Evolutionary conservation across 2,329 filamentous ascomycete species (phyloP).

Genomic region (Aspergillus spinulosporus): DNA sequence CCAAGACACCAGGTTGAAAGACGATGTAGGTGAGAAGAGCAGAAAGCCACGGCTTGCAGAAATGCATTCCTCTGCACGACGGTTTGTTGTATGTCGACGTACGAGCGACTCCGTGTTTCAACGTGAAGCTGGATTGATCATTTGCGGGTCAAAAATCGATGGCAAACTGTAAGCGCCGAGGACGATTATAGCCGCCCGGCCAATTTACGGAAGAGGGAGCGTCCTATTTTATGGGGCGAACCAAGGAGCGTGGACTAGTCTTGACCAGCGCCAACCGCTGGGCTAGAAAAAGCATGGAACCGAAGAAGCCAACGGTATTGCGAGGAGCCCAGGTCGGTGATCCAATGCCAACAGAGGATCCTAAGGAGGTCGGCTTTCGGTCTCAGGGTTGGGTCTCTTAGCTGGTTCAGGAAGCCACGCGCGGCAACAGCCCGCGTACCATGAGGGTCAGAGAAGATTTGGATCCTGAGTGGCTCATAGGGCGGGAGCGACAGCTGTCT

Average conservation of each 20-base stretch:
- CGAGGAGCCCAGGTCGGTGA: not conserved
- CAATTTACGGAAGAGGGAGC: conserved; percentile 7
- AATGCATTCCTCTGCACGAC: conserved; percentile 2
- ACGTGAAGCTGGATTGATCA: not conserved
- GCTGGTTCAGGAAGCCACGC: conserved; percentile 15
- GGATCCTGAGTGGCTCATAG: conserved; percentile 11
- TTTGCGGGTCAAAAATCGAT: conserved; percentile 6
- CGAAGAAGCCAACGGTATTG: conserved; percentile 12
- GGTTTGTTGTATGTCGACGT: conserved; percentile 12
- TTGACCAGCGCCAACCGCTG: conserved; percentile 10
- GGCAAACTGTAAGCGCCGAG: conserved; percentile 11
- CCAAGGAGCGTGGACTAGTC: conserved; percentile 13
- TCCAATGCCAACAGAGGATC: conserved; percentile 8
- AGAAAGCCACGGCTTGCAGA: conserved; percentile 1
- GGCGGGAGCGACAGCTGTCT: conserved; percentile 8
- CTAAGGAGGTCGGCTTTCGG: conserved; percentile 1
- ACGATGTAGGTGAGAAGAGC: conserved; percentile 2
- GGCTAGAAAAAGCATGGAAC: conserved; percentile 16
- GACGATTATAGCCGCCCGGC: conserved; percentile 14
- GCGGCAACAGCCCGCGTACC: conserved; percentile 24
- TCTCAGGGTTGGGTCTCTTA: conserved; percentile 9
- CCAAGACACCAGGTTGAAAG: not conserved
- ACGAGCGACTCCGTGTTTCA: not conserved
- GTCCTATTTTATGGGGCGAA: not conserved
- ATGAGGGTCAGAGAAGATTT: conserved; percentile 11